phyloP scores from a whole-genome alignment of 352 stramenopile genomes.

The Pythium folliculosum region DNA sequence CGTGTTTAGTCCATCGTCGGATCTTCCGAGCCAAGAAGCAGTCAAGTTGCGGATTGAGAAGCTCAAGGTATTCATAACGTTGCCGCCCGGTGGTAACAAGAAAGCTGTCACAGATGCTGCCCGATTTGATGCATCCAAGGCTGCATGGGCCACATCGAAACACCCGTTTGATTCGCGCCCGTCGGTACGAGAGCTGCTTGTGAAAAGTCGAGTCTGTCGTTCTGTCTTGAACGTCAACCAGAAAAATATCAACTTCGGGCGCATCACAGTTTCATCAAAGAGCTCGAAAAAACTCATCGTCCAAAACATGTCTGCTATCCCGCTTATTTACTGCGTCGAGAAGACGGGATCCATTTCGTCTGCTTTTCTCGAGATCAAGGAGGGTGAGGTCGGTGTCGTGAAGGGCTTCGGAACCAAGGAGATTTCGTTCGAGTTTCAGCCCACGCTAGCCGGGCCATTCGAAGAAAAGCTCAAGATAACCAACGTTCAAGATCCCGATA shows the following conservation, averaged over 20 bases:
- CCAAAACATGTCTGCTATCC: slow-evolving; percentile 86
- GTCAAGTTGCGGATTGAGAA: slow-evolving; percentile 81
- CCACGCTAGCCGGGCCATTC: slow-evolving; percentile 81
- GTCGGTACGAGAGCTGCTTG: slow-evolving; percentile 80
- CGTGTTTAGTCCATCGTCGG: slow-evolving; percentile 62
- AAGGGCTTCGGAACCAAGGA: slow-evolving; percentile 88
- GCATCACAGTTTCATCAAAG: slow-evolving; percentile 83
- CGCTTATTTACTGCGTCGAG: slow-evolving; percentile 84
- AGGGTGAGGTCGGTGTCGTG: slow-evolving; percentile 84
- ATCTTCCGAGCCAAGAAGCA: slow-evolving; percentile 45
- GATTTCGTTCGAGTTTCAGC: slow-evolving; percentile 89
- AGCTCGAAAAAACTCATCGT: slow-evolving; percentile 86
- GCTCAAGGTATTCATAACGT: slow-evolving; percentile 87
- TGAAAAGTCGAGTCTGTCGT: slow-evolving; percentile 83
- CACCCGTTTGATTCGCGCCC: slow-evolving; percentile 79
- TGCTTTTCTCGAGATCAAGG: slow-evolving; percentile 88
- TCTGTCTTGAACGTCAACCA: slow-evolving; percentile 91
- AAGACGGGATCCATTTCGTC: slow-evolving; percentile 92
- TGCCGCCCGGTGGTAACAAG: slow-evolving; percentile 85
- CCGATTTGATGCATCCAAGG: slow-evolving; percentile 60
- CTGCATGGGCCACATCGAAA: slow-evolving; percentile 67
- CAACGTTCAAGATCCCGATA: slow-evolving; percentile 89
- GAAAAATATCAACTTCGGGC: slow-evolving; percentile 92
- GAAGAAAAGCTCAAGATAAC: slow-evolving; percentile 90
- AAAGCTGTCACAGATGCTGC: slow-evolving; percentile 64